Base-by-base conservation (phyloP, 306 rosid genomes). In the Casuarina cunninghamiana region DNA sequence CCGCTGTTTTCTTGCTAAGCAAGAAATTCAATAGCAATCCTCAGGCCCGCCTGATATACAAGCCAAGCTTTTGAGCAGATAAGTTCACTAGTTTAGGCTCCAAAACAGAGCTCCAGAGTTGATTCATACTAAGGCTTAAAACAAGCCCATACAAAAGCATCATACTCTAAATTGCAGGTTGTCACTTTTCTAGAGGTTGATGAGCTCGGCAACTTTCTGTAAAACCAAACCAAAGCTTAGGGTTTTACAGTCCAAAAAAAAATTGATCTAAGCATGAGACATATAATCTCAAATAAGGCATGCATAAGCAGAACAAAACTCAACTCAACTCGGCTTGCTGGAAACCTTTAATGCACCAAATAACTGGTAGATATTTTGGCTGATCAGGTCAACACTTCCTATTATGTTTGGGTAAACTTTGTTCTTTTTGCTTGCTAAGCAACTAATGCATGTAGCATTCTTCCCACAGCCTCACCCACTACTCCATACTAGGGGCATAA, bases 211-310 rank as follows among this genome's bases (percentile, higher is more conserved):
- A 60, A 60, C 17, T 32, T 60, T 32, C 26, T 60, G 39, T 11
- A 16, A 60, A 32, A 60, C 39, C 41, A 60, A 58, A 5, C 39
- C 4, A 5, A 60, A 60, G 67, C 42, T 3, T 60, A 55, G 26
- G 17, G 12, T 37, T 62, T n/a, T 54, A 54, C n/a, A 62, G 69
- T 43, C 32, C 69, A 62, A 62, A 62, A 62, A 26, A 54, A 54
- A 54, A 21, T 54, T n/a, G 61, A 54, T 54, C n/a, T 5, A 62
- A 62, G 69, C 44, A 10, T 12, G 42, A 62, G 19, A 42, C 37
- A 37, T 62, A 38, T 35, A 3, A 35, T 37, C 44, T 13, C 13
- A 62, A 15, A 48, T n/a, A 62, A 13, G 69, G 10, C 43, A 37
- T 35, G 69, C 69, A 11, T 62, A 13, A 62, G 69, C 44, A 62